Evolutionary conservation across 257 asterid species (phyloP), one percentile per base, ranked within the genome.

Genomic region (Scutellaria galericulata): DNA sequence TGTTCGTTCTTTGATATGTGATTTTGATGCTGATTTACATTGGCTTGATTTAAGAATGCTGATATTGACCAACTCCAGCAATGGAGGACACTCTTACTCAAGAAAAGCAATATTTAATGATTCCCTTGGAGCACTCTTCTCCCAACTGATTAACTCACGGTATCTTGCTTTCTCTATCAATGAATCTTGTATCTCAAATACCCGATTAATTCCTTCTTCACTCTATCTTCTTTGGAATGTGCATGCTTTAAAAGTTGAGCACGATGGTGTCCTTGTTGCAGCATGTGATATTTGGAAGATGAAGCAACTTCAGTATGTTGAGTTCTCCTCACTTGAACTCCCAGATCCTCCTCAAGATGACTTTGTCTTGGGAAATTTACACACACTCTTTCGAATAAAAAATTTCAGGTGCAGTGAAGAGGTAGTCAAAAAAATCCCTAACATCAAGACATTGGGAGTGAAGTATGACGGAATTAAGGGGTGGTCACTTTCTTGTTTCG

Each of bases 71-170:
- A 6, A 3, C 5, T 18, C 6, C 7, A 6, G 14, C n/a, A n/a
- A n/a, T n/a, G n/a, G n/a, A 10, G 2, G 11, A 13, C 1, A n/a
- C 18, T 3, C 8, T 8, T 2, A 1, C 9, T 11, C 0, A 3
- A 41, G 27, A 9, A 7, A 9, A 1, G n/a, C 9, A 8, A 31
- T 1, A 0, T 12, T 47, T 1, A 4, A 2, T 0, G 18, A 37
- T 68, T 53, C 52, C 27, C 6, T 58, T 4, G 67, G 37, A n/a
- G 0, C 31, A 7, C 0, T 51, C 4, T 18, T 44, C 47, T 46
- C 22, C 45, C 60, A 71, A 62, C 35, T 63, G 4, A 70, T 62
- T 12, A 72, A 72, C 64, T 27, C 27, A 3, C 58, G 76, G 15
- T 61, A n/a, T 35, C 61, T 72, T 24, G 51, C 11, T 27, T 7